phyloP scores from a whole-genome alignment of 176 grass and related monocot species.

The Poa pratensis region DNA sequence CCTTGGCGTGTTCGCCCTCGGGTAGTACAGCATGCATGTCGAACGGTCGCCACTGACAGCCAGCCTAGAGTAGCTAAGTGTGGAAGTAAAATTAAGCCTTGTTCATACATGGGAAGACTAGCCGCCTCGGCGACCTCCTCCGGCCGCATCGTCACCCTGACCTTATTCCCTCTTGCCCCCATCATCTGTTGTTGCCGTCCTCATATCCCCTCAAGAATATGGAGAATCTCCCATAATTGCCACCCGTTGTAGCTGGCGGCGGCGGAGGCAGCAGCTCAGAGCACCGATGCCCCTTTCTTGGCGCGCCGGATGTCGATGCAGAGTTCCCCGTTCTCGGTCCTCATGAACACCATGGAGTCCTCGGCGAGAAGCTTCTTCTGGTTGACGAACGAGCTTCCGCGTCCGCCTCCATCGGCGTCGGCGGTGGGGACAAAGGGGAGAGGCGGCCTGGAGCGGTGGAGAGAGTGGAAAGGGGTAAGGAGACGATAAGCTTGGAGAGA shows the following conservation, averaged over 20 bases:
- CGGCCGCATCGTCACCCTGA: conserved; percentile 53
- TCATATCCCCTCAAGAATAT: conserved; percentile 74
- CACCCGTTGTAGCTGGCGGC: background rate
- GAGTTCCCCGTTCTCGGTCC: conserved; percentile 78
- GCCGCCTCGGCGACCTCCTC: conserved; percentile 74
- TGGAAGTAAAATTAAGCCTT: too few relatives aligned
- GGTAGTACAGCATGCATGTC: too few relatives aligned
- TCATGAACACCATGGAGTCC: too few relatives aligned
- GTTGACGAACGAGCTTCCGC: conserved; percentile 92
- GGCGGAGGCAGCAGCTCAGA: conserved; percentile 40
- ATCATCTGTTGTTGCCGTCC: conserved; percentile 38
- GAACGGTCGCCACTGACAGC: conserved; percentile 60
- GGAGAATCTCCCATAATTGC: conserved; percentile 60
- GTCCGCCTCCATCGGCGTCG: too few relatives aligned
- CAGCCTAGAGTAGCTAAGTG: too few relatives aligned
- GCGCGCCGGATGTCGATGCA: conserved; percentile 91
- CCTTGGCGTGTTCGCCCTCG: too few relatives aligned
- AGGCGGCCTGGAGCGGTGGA: too few relatives aligned
- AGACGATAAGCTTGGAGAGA: too few relatives aligned
- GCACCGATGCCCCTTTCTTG: conserved; percentile 65
- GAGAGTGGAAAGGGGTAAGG: too few relatives aligned
- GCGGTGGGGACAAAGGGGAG: too few relatives aligned
- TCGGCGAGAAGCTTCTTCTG: conserved; percentile 98
- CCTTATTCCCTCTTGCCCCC: conserved; percentile 52
- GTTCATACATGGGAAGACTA: too few relatives aligned